Evolutionary conservation across 768 basidiomycete species (phyloP), one percentile per base, ranked within the genome.

Genomic region (Termitomyces eurrhizus): DNA sequence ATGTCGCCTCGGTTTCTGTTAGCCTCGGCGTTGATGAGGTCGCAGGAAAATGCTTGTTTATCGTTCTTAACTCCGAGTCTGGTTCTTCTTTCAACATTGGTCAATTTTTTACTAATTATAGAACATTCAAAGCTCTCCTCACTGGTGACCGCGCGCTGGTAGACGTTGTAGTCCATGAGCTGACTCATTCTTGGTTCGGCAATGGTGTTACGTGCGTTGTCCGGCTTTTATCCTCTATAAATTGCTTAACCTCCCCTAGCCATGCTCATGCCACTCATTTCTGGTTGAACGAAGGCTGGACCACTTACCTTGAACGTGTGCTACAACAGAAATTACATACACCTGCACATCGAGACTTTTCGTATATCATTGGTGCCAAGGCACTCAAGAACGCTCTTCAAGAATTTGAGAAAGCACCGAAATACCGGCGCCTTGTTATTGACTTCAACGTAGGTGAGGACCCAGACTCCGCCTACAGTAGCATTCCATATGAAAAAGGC

Each of bases 241-340:
- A n/a, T 42, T 53, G 16, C 60, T 62, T 21, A 60, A 21, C 37
- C 52, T 37, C n/a, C 36, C 39, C 4, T 61, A 83, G 87, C 0
- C 87, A 90, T 58, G 87, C 88, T 0, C 74, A 92, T 63, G 85
- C 90, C 0, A 83, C 84, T 0, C 89, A 92, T 72, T 93, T 92
- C 75, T 93, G 91, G 90, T 83, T 94, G 42, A 94, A 93, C 70
- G 91, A 95, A 76, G 90, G 93, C 32, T 95, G 92, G 89, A 97
- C 95, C 36, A 95, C 92, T 0, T 98, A 95, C 69, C 87, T 92
- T 35, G 95, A 98, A 70, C 86, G 94, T 16, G 74, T 96, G 8
- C 76, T 96, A 49, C 85, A 85, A 52, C 80, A 87, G 63, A 74
- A 79, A 49, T 76, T 94, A 3, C 85, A 92, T 69, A 83, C 89